These are phyloP conservation scores for Eimeria acervulina DNA, from an alignment of 169 alveolate genomes.

Conservation along the genomic window DNA sequence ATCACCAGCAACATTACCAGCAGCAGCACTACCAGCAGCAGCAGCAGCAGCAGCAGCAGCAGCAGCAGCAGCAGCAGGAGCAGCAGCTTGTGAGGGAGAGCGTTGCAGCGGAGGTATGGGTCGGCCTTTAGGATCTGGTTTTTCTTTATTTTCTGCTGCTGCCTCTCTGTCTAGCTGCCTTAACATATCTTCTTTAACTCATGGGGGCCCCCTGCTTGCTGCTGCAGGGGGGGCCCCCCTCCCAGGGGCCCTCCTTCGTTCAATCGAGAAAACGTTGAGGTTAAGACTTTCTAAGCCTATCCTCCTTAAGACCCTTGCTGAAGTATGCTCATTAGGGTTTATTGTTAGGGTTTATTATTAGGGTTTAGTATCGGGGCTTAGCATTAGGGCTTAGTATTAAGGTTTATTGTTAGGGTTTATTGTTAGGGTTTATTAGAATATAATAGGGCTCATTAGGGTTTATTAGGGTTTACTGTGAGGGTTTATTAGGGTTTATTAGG, in stretches of 20 bases:
- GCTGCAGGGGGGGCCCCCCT: neutral
- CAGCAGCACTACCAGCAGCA: no score
- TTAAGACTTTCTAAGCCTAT: neutral
- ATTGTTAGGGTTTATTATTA: no score
- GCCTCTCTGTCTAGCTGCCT: neutral
- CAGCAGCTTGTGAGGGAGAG: no score
- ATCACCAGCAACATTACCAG: no score
- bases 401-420: no score
- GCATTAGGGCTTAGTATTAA: no score
- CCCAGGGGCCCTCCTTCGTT: no score
- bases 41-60: no score
- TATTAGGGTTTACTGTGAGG: no score
- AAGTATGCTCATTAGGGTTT: neutral
- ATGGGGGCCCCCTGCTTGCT: constrained; percentile 40
- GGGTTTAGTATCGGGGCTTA: neutral
- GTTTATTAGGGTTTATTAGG: no score
- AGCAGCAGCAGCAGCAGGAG: no score
- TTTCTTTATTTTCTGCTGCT: neutral
- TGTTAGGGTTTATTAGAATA: neutral
- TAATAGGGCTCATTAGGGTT: neutral
- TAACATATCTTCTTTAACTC: neutral
- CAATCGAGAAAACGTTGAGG: neutral
- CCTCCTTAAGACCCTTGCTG: neutral
- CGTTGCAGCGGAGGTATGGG: neutral
- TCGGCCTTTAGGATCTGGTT: neutral